phyloP scores from a whole-genome alignment of 1,284 basidiomycete species.

The Naganishia sp. region DNA sequence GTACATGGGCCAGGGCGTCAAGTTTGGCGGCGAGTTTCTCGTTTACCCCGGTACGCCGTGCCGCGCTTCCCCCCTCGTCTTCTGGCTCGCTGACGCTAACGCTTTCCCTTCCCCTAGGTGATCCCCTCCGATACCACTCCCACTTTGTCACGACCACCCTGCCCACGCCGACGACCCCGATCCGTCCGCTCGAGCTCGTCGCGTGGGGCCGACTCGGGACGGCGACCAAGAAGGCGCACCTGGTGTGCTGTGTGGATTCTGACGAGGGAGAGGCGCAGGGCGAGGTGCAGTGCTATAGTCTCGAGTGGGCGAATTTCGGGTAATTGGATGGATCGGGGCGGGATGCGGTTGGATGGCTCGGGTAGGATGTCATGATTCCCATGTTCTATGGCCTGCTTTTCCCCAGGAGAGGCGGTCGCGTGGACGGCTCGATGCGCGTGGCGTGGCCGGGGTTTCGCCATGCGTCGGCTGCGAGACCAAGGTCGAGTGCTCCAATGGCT shows the following conservation, averaged over 20 bases:
- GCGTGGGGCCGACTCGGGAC: constrained; percentile 94
- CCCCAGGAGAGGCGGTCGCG: too few relatives aligned
- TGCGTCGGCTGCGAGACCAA: too few relatives aligned
- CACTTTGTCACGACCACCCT: constrained; percentile 88
- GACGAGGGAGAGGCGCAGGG: constrained; percentile 59
- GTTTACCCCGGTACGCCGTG: constrained; percentile 91
- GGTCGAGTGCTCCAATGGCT: too few relatives aligned
- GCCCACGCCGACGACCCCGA: constrained; percentile 61
- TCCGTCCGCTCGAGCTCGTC: constrained; percentile 87
- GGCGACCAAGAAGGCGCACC: constrained; percentile 94
- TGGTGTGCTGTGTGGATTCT: constrained; percentile 85
- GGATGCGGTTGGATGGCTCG: too few relatives aligned
- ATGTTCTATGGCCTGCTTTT: too few relatives aligned
- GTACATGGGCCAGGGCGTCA: constrained; percentile 82
- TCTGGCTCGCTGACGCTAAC: not conserved
- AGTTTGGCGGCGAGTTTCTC: constrained; percentile 93
- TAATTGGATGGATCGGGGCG: constrained; percentile 43
- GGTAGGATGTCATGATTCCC: too few relatives aligned
- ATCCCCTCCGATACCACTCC: constrained; percentile 93
- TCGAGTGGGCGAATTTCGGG: constrained; percentile 92
- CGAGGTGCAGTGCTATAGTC: constrained; percentile 73
- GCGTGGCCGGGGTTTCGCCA: too few relatives aligned
- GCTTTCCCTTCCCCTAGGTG: constrained; percentile 61
- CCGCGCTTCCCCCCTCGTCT: too few relatives aligned
- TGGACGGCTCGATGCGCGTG: too few relatives aligned